Evolutionary conservation across 441 rosid genomes (phyloP), one percentile per base, ranked within the genome.

Genomic region (Pelargonium fulgidum): DNA sequence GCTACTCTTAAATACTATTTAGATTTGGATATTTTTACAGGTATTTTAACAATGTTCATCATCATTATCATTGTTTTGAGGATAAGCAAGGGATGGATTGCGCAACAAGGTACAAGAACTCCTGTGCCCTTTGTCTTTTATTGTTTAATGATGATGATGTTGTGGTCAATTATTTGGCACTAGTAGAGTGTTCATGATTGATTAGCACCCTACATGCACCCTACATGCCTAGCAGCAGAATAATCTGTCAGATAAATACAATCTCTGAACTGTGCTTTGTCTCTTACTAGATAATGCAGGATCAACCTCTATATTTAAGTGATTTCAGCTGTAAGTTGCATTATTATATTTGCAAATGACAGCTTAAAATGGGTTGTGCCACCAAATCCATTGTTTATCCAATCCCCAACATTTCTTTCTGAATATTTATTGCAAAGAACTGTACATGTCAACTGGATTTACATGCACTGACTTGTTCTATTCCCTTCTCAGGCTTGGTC

Each of bases 61-160:
- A 76, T 70, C 11, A 33, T 65, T 61, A 50, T 66, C 16, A 59
- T 64, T 68, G 71, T 68, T 74, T 63, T 72, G 14, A 42, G 39
- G 67, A 68, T 72, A 74, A 84, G 79, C 78, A 74, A 81, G 48
- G 75, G 58, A 71, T 82, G 68, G 82, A 74, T 79, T 79, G 68
- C 66, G 64, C 7, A 45, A 29, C 74, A 77, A 72, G 82, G 76
- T 72, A 68, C 50, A 2, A 10, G 71, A 39, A 33, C 77, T 13
- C 72, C 68, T 75, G 82, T 48, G 70, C 62, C 11, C 22, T 65
- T 65, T 71, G 64, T 61, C 63, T 72, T 70, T 69, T 42, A 63
- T 67, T 47, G 69, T 48, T 41, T 14, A 62, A 68, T 64, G 42
- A 62, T 64, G 42, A 62, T 65, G 68, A 44, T 26, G 5, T 12